Conservation (phyloP, 305 asterid genomes). For the Nicotiana rustica region DNA sequence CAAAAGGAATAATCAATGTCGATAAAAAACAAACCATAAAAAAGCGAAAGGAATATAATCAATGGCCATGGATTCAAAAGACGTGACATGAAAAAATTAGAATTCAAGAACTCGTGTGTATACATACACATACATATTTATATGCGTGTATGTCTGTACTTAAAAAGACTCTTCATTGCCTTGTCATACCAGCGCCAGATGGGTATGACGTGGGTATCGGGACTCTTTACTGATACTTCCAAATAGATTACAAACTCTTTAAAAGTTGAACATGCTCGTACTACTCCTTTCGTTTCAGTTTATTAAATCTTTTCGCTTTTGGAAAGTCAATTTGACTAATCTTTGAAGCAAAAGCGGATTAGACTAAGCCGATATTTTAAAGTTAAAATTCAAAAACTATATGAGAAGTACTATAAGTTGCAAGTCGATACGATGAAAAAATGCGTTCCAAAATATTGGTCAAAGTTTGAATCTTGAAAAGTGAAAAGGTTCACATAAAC, state of each 20-base stretch:
- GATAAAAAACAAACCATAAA: neutral
- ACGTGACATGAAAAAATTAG: neutral
- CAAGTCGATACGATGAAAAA: too few relatives aligned
- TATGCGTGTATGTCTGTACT: neutral
- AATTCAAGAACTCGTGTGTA: neutral
- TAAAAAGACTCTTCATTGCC: constrained; percentile 6
- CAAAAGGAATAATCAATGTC: constrained; percentile 25
- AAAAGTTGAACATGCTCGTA: neutral
- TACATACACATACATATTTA: neutral
- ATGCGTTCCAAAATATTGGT: too few relatives aligned
- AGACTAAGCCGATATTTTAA: too few relatives aligned
- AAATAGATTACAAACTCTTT: constrained; percentile 2
- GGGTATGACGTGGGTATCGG: neutral
- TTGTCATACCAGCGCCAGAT: neutral
- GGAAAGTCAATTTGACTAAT: too few relatives aligned
- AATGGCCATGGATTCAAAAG: constrained; percentile 19
- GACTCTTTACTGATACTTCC: neutral
- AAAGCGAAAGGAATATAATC: neutral
- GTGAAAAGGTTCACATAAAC: too few relatives aligned
- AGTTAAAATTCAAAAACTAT: too few relatives aligned
- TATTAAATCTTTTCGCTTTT: too few relatives aligned
- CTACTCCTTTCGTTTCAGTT: too few relatives aligned
- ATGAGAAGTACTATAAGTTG: too few relatives aligned
- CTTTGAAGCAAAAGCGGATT: too few relatives aligned
- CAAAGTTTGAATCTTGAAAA: too few relatives aligned